phyloP scores from a whole-genome alignment of 257 asterid genomes.

The Salvia miltiorrhiza region DNA sequence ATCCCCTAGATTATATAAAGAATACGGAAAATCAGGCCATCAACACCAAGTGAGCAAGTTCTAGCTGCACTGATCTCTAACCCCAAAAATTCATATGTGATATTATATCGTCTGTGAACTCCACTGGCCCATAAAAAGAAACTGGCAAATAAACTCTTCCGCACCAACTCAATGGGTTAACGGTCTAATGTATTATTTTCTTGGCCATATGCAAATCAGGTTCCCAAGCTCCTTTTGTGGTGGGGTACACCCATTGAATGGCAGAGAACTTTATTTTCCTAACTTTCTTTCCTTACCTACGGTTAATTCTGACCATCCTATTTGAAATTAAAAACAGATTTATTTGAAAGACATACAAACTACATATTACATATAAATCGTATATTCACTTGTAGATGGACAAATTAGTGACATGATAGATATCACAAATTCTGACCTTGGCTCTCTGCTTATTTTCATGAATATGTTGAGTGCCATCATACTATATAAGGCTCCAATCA shows the following conservation, averaged over 20 bases:
- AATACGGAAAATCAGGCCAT: background rate
- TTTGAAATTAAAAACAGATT: background rate
- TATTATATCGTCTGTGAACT: background rate
- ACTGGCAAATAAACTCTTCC: background rate
- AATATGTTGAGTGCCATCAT: background rate
- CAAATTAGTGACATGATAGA: background rate
- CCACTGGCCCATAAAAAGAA: background rate
- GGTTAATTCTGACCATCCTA: background rate
- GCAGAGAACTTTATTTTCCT: background rate
- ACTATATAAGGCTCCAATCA: background rate
- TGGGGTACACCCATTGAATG: background rate
- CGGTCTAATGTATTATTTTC: background rate
- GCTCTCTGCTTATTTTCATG: too few species aligned
- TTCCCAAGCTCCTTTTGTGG: background rate
- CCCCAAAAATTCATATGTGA: background rate
- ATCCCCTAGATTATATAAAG: background rate
- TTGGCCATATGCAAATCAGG: background rate
- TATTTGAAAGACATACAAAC: background rate
- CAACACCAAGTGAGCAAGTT: background rate
- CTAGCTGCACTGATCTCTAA: background rate
- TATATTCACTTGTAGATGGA: background rate
- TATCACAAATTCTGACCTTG: background rate
- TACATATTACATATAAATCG: background rate
- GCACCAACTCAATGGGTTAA: background rate
- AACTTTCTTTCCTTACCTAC: background rate